Evolutionary conservation across 306 rosid genomes (phyloP), one percentile per base, ranked within the genome.

Genomic region (Amphicarpaea edgeworthii): DNA sequence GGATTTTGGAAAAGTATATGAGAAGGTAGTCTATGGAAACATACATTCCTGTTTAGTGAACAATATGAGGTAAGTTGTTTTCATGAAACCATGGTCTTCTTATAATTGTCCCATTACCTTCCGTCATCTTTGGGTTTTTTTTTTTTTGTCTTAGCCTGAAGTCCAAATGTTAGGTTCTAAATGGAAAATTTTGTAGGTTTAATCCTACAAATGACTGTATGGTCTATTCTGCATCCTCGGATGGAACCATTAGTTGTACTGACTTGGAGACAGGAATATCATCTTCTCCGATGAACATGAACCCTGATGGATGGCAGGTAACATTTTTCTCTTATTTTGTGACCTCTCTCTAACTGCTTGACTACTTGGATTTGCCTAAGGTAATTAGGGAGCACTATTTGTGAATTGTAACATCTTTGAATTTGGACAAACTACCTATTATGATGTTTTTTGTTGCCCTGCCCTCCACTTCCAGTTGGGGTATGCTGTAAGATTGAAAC

Each of bases 281-380:
- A 40, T 82, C 72, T 37, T 73, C 91, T 41, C 80, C 72, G 32
- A 81, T 94, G 91, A 84, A 94, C 81, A 84, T 90, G 68, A 94
- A 91, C 66, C 98, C 97, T 49, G 90, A 19, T 16, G 98, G 98
- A 58, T 94, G 97, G 98, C 98, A 79, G 97, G 98, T 93, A 63
- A 57, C 32, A 8, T 15, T 16, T 77, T 55, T 63, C 12, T 38
- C 73, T 28, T 57, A 19, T 68, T 73, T 51, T 53, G 14, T 63
- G 54, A 47, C 41, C 32, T 54, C 16, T 21, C 49, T 74, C 58
- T 38, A 34, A 5, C 49, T 55, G 62, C 26, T 46, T 63, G 66
- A 42, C 63, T 59, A 42, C 37, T 37, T 41, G 46, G 71, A 70
- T 64, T 47, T 59, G 55, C 17, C 47, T 64, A 41, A 11, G 28